phyloP scores from a whole-genome alignment of 176 grass and related monocot species.

The Oryza officinalis region DNA sequence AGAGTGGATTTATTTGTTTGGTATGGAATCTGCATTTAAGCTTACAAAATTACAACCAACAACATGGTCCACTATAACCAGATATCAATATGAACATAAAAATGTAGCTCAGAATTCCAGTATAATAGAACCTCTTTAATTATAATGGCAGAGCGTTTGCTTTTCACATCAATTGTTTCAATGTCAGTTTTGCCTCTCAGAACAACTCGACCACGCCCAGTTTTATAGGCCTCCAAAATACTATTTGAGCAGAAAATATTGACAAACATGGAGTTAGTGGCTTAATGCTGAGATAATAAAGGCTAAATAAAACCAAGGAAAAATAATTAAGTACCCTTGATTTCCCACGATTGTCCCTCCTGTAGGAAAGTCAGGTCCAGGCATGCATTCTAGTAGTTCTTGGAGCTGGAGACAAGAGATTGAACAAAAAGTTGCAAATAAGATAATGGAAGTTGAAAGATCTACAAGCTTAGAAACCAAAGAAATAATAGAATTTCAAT shows the following conservation, averaged over 20 bases:
- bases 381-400: conserved; percentile 96
- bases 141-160: conserved; percentile 75
- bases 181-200: conserved; percentile 90
- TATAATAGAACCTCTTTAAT: conserved; percentile 79
- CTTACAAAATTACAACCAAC: conserved; percentile 41
- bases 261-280: conserved; percentile 3
- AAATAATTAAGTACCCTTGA: conserved; percentile 55
- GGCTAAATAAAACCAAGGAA: conserved; percentile 29
- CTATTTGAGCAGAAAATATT: conserved; percentile 47
- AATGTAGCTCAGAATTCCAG: conserved; percentile 18
- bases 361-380: conserved; percentile 96
- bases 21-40: conserved; percentile 76
- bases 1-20: conserved; percentile 91
- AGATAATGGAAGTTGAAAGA: conserved; percentile 24
- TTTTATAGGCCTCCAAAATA: conserved; percentile 89
- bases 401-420: conserved; percentile 63
- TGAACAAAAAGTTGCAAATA: not conserved
- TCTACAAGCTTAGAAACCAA: conserved; percentile 20
- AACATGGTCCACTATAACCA: not conserved
- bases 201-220: conserved; percentile 78
- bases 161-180: conserved; percentile 78
- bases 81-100: conserved; percentile 11
- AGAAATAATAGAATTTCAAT: conserved; percentile 6
- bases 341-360: conserved; percentile 90
- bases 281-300: conserved; percentile 24